Base-by-base conservation (phyloP, 2,329 filamentous ascomycete genomes). In the Hypocreales sp. region DNA sequence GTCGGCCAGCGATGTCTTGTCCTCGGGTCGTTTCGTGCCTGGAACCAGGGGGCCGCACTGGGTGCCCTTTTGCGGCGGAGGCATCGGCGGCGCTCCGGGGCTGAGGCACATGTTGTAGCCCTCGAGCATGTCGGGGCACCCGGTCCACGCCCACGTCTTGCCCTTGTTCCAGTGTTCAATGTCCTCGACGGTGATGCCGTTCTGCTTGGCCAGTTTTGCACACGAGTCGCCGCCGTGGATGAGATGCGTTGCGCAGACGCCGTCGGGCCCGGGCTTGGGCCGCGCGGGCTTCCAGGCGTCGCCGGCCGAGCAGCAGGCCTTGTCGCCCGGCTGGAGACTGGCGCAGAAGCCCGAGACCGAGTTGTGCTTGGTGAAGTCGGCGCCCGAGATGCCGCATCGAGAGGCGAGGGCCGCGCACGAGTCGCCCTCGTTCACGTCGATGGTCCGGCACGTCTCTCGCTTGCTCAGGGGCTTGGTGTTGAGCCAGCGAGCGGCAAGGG, bases 101-200 rank as follows among this genome's bases (percentile, higher is more conserved):
- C 33, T 40, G 5, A 45, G 17, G 25, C 41, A 46, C 8, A 45
- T 39, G 2, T 26, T 34, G 10, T 29, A 21, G 12, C 30, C 37
- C 1, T 24, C 12, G 3, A 28, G 26, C 8, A 44, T 25, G 7
- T 32, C 23, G 1, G 26, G 20, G 23, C 39, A 47, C 2, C 36
- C 38, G 5, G 31, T 36, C 37, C 36, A 46, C 8, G 33, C 40
- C 41, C 40, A 46, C 0, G 38, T 43, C 8, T 39, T 38, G n/a
- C n/a, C n/a, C 15, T 40, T 42, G 31, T 55, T 55, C 19, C 26
- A 40, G 2, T 26, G 20, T 7, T 38, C 31, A 2, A 46, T 26
- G 1, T 44, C 33, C 5, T 33, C 11, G 5, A 29, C 15, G 1
- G 35, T 40, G 4, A 45, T 22, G 3, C 28, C 25, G 13, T 37